Conservation (phyloP, 345 rosid species). For the Cardamine resedifolia region DNA sequence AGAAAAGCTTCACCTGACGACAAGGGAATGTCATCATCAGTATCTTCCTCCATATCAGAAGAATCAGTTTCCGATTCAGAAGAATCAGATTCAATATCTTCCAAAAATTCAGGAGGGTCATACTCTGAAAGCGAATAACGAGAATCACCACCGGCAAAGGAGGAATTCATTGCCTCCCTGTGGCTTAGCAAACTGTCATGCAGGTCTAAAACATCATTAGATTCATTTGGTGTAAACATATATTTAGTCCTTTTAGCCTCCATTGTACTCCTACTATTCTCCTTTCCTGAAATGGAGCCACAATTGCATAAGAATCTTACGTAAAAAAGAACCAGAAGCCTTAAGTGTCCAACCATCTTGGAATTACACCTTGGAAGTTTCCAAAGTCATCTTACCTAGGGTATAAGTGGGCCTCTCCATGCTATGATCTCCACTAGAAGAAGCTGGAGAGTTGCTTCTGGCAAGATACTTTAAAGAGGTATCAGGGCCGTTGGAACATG, state of each 20-base stretch:
- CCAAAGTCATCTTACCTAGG: slow-evolving; percentile 55
- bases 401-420: slow-evolving; percentile 45
- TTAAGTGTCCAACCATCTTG: slow-evolving; percentile 29
- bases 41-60: slow-evolving; percentile 82
- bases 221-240: slow-evolving; percentile 51
- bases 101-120: slow-evolving; percentile 56
- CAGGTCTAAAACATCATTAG: slow-evolving; percentile 50
- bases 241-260: slow-evolving; percentile 67
- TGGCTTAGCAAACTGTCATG: slow-evolving; percentile 53
- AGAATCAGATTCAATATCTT: slow-evolving; percentile 57
- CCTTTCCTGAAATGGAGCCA: slow-evolving; percentile 57
- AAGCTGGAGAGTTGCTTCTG: slow-evolving; percentile 47
- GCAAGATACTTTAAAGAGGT: slow-evolving; percentile 44
- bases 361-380: background rate
- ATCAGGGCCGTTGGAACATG: slow-evolving; percentile 49
- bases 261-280: slow-evolving; percentile 43
- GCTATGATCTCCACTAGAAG: slow-evolving; percentile 49
- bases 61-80: slow-evolving; percentile 73
- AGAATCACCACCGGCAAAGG: slow-evolving; percentile 45
- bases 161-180: slow-evolving; percentile 47
- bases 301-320: slow-evolving; percentile 35
- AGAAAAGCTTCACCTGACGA: slow-evolving; percentile 57
- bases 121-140: slow-evolving; percentile 42
- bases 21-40: slow-evolving; percentile 62
- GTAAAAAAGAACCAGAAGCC: slow-evolving; percentile 24